phyloP scores from a whole-genome alignment of 768 basidiomycete species.

The Lactarius deliciosus region DNA sequence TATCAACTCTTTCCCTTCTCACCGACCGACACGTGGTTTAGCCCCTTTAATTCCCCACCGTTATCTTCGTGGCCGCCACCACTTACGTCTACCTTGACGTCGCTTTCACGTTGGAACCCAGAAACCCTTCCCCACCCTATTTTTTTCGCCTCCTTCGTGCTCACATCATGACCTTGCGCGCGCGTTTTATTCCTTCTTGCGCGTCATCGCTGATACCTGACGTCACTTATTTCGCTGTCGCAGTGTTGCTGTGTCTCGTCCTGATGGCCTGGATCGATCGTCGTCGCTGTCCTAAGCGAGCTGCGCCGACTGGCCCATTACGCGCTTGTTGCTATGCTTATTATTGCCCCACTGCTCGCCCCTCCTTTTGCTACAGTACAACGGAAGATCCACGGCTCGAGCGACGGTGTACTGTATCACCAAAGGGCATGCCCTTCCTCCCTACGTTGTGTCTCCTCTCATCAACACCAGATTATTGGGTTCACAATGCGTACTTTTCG shows the following conservation, averaged over 20 bases:
- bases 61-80: conserved; percentile 66
- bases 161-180: conserved; percentile 77
- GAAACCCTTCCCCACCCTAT: conserved; percentile 51
- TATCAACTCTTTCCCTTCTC: not conserved
- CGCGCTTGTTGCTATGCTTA: conserved; percentile 67
- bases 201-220: not conserved
- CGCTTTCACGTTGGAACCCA: conserved; percentile 62
- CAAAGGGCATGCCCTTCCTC: conserved; percentile 64
- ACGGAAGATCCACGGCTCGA: conserved; percentile 79
- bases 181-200: conserved; percentile 41
- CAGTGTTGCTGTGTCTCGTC: conserved; percentile 60
- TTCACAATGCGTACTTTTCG: conserved; percentile 46
- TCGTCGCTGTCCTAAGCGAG: conserved; percentile 73
- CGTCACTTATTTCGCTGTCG: conserved; percentile 39
- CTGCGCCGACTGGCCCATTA: conserved; percentile 77
- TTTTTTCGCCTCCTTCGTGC: conserved; percentile 74
- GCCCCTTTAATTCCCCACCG: conserved; percentile 60
- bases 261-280: conserved; percentile 76
- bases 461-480: conserved; percentile 42
- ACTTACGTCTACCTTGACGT: conserved; percentile 86
- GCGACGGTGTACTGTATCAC: conserved; percentile 84
- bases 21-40: conserved; percentile 32
- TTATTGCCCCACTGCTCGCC: conserved; percentile 76
- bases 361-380: conserved; percentile 75
- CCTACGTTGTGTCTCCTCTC: not conserved